Percentiles rank a stretch among this genome's conserved stretches.
These are phyloP conservation scores for Piper longum DNA, from an alignment of 164 flowering plant species.

Conservation along the genomic window DNA sequence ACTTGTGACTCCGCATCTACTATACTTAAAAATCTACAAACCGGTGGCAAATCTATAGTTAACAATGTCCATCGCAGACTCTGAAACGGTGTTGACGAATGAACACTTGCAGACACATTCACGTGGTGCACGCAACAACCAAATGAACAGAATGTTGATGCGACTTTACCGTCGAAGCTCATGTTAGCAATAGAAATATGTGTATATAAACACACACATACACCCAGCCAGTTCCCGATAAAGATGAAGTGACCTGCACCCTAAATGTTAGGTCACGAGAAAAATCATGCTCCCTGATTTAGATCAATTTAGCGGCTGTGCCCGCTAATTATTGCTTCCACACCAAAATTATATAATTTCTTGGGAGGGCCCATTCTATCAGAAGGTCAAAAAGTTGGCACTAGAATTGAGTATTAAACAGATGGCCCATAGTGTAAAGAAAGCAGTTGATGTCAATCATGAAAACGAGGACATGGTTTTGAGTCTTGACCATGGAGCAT, in stretches of 20 bases:
- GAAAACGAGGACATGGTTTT: no score
- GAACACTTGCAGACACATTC: neutral
- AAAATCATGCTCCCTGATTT: neutral
- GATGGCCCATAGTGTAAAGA: neutral
- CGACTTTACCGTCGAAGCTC: neutral
- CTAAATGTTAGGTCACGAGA: neutral
- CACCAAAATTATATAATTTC: neutral
- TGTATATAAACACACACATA: no score
- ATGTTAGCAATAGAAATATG: neutral
- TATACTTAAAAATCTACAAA: neutral
- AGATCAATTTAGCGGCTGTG: neutral
- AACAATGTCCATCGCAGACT: neutral
- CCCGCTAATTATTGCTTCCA: neutral
- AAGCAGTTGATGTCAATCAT: no score
- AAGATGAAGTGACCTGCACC: constrained; percentile 1
- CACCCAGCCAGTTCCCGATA: neutral
- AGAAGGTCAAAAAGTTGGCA: neutral
- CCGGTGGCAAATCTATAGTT: neutral
- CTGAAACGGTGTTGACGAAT: neutral
- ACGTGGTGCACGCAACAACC: neutral
- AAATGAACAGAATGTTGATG: neutral
- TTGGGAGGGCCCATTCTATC: neutral
- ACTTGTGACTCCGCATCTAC: neutral
- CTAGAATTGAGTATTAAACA: neutral
- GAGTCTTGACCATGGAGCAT: no score